Conservation (phyloP, 106 monocot genomes). For the Dioscorea dumetorum region DNA sequence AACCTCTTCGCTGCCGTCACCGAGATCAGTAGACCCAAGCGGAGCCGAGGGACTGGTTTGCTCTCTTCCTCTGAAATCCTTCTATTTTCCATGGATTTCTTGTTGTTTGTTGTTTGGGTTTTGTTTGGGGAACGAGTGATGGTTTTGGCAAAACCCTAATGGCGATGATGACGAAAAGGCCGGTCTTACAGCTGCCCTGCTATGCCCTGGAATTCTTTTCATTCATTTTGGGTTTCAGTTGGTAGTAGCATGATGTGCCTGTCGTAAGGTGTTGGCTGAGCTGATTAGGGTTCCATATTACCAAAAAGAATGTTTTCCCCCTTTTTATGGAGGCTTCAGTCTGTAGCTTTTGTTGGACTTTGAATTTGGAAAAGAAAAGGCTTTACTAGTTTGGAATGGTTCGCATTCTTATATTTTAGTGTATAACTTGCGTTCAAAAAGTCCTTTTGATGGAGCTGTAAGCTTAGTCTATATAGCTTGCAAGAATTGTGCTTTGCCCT, state of each 20-base stretch:
- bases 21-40: slow-evolving; percentile 20
- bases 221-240: slow-evolving; percentile 8
- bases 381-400: background rate
- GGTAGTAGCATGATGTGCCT: slow-evolving; percentile 24
- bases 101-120: background rate
- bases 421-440: background rate
- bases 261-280: slow-evolving; percentile 19
- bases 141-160: background rate
- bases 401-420: background rate
- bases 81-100: background rate
- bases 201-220: slow-evolving; percentile 5
- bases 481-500: too few relatives aligned
- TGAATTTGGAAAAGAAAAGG: background rate
- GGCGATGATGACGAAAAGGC: slow-evolving; percentile 40
- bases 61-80: slow-evolving; percentile 1
- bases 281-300: slow-evolving; percentile 1
- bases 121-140: background rate
- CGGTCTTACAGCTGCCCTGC: slow-evolving; percentile 24
- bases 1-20: slow-evolving; percentile 47
- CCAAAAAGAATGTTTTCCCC: background rate
- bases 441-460: background rate
- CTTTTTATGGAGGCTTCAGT: background rate
- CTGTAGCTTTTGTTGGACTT: background rate
- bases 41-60: slow-evolving; percentile 34
- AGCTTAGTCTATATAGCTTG: too few relatives aligned